Evolutionary conservation across 345 rosid species (phyloP), one percentile per base, ranked within the genome.

Genomic region (Corymbia maculata): DNA sequence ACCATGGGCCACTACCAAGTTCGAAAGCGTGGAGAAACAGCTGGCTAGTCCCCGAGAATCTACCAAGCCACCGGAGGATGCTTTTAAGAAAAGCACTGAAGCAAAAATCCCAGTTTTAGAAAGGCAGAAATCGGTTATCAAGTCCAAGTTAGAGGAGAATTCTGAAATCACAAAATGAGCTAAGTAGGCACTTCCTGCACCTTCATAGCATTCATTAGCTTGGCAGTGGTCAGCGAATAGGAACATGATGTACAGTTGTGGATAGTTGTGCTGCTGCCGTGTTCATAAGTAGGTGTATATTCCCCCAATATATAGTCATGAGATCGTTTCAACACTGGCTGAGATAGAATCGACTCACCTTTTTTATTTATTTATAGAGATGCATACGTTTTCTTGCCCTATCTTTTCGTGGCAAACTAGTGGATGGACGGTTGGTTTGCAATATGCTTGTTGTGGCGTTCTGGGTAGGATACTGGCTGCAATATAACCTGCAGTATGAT

Each of bases 1-100:
- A 52, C 93, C 93, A 14, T 91, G 89, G 91, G 97, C 96, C 17
- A 93, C 95, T 8, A 86, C 92, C 42, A 96, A 96, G 90, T 94
- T 90, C 8, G 98, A 94, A 68, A 93, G 88, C 28, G 92, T 89
- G 32, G 96, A 95, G 93, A 96, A 94, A 92, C 92, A 91, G 91
- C 84, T 95, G 92, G 90, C 89, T 52, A 95, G 95, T 86, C 97
- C 96, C 61, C 92, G 93, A 14, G 95, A 94, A 85, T 85, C 93
- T 4, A 94, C 94, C 85, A 97, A 91, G 90, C 86, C 94, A 15
- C 91, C 86, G 28, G 91, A 88, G 2, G 94, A 94, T 55, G 90
- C 86, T 24, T 68, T 91, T 49, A 94, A 94, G 93, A 94, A 93
- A 85, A 82, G 92, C 87, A 90, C 89, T 4, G 95, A 95, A 90